These are phyloP conservation scores for Tuber magnatum DNA, from an alignment of 495 filamentous ascomycete genomes.

Conservation along the genomic window DNA sequence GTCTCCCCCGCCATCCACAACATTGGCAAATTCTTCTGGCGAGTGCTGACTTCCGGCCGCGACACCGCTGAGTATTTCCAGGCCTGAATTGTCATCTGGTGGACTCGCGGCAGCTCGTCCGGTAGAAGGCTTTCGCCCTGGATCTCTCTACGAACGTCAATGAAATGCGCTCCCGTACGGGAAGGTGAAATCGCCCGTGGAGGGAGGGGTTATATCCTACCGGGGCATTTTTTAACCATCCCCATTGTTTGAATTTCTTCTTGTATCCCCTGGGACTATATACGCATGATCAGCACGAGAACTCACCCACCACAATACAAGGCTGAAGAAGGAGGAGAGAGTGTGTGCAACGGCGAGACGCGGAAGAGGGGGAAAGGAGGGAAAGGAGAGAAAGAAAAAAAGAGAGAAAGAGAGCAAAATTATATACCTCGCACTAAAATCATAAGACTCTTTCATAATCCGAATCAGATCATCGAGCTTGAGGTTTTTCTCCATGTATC, in stretches of 20 bases:
- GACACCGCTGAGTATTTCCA: conserved; percentile 1
- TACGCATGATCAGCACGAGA: neutral
- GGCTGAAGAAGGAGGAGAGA: neutral
- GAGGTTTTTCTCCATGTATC: conserved; percentile 3
- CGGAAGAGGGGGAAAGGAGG: neutral
- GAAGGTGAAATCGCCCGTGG: neutral
- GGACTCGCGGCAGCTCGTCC: neutral
- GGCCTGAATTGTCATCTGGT: neutral
- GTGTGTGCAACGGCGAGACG: neutral
- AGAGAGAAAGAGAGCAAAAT: neutral
- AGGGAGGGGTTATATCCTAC: neutral
- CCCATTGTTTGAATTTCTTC: conserved; percentile 2
- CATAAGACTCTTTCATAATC: neutral
- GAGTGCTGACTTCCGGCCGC: neutral
- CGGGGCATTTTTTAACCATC: conserved; percentile 3
- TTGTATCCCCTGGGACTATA: conserved; percentile 1
- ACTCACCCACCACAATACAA: neutral
- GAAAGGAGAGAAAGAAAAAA: neutral
- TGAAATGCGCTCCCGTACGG: neutral
- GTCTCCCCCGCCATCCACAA: neutral
- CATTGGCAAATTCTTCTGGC: neutral
- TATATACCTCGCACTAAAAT: conserved; percentile 5
- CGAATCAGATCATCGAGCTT: conserved; percentile 3
- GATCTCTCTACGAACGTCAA: conserved; percentile 4
- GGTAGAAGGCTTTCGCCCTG: neutral